Base-by-base conservation (phyloP, 1,284 basidiomycete species). In the Ganoderma lingzhi region DNA sequence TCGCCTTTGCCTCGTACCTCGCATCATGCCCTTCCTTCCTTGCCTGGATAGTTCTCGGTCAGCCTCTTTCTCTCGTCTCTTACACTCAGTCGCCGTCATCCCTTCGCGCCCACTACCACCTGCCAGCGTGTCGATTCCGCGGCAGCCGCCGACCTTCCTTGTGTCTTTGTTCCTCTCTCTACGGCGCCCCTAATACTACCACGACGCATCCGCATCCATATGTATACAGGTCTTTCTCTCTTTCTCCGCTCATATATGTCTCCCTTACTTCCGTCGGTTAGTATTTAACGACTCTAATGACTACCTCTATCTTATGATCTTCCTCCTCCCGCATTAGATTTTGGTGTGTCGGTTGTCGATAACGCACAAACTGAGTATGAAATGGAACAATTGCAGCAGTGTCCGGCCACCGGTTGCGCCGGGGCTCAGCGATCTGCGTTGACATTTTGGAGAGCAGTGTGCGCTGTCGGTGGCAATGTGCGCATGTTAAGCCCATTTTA, bases 231-330 rank as follows among this genome's bases (percentile, higher is more conserved):
- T 41, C 28, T 35, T 39, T 61, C 19, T 45, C 67, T 41, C 62
- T 44, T 44, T 53, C 44, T 45, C 56, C 58, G 44, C 65, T 64
- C 67, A 19, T 14, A 59, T 37, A 65, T 70, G 64, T 68, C 44
- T 70, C 60, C 58, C 59, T 45, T 64, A 64, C 63, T 55, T 42
- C 51, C 67, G 60, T 69, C 71, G 71, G 71, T 69, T 71, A 67
- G 69, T 73, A 73, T 73, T 73, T 73, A 73, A 73, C 71, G 71
- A 73, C 63, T 42, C 67, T 73, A 73, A 73, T 73, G 71, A 73
- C 69, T 64, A 62, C 69, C 66, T 62, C 19, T 73, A 73, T 73
- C 71, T 71, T 73, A 73, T 73, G 71, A 66, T 67, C 32, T 32
- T 51, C 45, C 62, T 32, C n/a, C 45, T 55, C 59, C 58, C 39